phyloP scores from a whole-genome alignment of 108 stramenopile species.

The Fragilaria crotonensis region DNA sequence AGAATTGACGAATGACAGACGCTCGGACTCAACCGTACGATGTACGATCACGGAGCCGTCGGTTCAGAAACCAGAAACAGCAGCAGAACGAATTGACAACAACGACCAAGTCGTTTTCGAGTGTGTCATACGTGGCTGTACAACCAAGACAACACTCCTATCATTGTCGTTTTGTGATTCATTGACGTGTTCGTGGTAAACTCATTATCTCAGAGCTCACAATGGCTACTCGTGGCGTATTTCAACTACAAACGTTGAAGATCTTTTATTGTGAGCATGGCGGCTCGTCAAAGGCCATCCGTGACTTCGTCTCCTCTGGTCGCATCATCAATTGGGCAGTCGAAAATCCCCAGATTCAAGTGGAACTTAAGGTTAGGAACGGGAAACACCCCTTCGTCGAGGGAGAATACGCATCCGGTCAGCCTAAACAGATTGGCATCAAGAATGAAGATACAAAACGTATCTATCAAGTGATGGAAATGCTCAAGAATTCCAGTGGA shows the following conservation, averaged over 20 bases:
- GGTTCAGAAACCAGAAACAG: no score
- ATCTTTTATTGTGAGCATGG: slow-evolving; percentile 78
- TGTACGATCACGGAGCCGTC: no score
- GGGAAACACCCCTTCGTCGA: slow-evolving; percentile 70
- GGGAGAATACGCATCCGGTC: slow-evolving; percentile 53
- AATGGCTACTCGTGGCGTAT: slow-evolving; percentile 83
- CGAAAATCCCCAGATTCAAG: slow-evolving; percentile 41
- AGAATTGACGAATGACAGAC: no score
- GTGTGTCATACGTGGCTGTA: not conserved
- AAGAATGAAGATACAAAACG: slow-evolving; percentile 36
- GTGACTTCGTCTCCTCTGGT: slow-evolving; percentile 50
- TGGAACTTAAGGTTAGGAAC: slow-evolving; percentile 56
- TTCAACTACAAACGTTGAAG: slow-evolving; percentile 62
- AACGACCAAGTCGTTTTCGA: not conserved
- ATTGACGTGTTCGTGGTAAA: not conserved
- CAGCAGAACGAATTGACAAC: no score
- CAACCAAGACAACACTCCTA: not conserved
- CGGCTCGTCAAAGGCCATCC: slow-evolving; percentile 61
- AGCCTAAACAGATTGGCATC: slow-evolving; percentile 60
- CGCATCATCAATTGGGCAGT: slow-evolving; percentile 56
- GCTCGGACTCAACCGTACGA: no score
- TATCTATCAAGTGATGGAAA: slow-evolving; percentile 46
- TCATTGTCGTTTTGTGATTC: not conserved
- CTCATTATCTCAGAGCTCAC: slow-evolving; percentile 2
- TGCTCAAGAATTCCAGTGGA: slow-evolving; percentile 71